A percentile compares a stretch with the other conserved stretches of the same genome.
phyloP scores from a whole-genome alignment of 2,329 filamentous ascomycete genomes.

The Chalaropsis thielavioides region DNA sequence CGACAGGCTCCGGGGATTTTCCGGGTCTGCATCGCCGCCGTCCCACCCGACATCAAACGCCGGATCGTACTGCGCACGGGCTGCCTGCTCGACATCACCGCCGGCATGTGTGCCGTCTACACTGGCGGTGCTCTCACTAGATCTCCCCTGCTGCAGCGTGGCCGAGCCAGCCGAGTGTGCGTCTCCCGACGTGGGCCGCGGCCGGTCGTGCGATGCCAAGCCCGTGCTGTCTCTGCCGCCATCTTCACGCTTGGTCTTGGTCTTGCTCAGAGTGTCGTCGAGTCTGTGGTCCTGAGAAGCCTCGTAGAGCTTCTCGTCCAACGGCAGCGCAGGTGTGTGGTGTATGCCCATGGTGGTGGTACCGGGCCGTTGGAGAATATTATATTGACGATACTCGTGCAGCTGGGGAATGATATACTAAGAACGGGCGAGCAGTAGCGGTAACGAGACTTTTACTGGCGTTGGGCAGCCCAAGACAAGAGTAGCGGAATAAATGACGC shows the following conservation, averaged over 20 bases:
- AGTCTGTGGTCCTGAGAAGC: neutral
- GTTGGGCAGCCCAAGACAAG: neutral
- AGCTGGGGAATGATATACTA: neutral
- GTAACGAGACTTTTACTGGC: neutral
- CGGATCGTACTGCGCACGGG: neutral
- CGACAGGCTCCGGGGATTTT: slow-evolving; percentile 57
- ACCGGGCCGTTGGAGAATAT: no score
- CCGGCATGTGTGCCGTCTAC: slow-evolving; percentile 22
- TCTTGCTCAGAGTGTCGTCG: neutral
- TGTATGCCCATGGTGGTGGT: neutral
- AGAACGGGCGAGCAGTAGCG: neutral
- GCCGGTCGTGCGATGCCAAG: neutral
- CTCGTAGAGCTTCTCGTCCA: neutral
- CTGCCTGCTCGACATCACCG: neutral
- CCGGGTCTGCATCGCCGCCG: slow-evolving; percentile 52
- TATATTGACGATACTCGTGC: neutral
- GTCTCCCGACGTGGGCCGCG: neutral
- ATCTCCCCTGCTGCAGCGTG: slow-evolving; percentile 21
- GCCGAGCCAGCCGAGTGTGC: neutral
- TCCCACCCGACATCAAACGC: slow-evolving; percentile 61
- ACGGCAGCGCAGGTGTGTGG: neutral
- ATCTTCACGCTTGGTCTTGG: neutral
- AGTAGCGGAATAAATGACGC: neutral
- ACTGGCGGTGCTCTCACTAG: slow-evolving; percentile 33
- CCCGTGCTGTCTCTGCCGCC: neutral